Base-by-base conservation (phyloP, 306 rosid species). In the Gleditsia sinensis region DNA sequence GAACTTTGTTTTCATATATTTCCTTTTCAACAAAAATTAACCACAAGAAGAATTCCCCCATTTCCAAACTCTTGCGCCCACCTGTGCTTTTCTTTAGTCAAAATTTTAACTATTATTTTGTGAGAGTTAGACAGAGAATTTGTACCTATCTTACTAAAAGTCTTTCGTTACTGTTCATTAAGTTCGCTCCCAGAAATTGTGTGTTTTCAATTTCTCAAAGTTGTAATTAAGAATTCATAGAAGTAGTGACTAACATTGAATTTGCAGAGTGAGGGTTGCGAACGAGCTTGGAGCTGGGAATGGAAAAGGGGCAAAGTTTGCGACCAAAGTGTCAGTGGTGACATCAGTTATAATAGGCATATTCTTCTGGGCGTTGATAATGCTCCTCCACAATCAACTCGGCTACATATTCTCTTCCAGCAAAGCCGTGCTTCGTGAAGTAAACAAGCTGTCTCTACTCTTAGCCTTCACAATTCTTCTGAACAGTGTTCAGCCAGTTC, bases 271-370 rank as follows among this genome's bases (percentile, higher is more conserved):
- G 28, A 81, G 97, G 62, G 95, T 91, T 7, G 88, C 92, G 34
- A 89, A 89, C 23, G 97, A 91, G 77, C 91, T 91, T 6, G 97
- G 95, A 78, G 92, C 92, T 24, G 88, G 94, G 3, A 87, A 89
- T 34, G 91, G 91, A 6, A 79, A 79, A 78, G 88, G 88, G 59
- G 97, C 97, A 14, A 84, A 77, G 64, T 89, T 89, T 77, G 97
- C 97, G 0, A 82, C 95, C 0, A 36, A 0, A 24, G 90, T 91
- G 4, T 74, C 97, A 2, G 92, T 89, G 51, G 51, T 51, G 30
- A 85, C 88, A 3, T 91, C 95, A 3, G 0, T 56, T 2, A 10
- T 75, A 69, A 86, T 91, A 3, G 83, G 92, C 0, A 17, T 81
- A 17, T 75, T 89, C 79, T 89, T 91, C 71, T 89, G 90, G 86